phyloP scores from a whole-genome alignment of 495 filamentous ascomycete species.

The Ascodesmis nigricans region DNA sequence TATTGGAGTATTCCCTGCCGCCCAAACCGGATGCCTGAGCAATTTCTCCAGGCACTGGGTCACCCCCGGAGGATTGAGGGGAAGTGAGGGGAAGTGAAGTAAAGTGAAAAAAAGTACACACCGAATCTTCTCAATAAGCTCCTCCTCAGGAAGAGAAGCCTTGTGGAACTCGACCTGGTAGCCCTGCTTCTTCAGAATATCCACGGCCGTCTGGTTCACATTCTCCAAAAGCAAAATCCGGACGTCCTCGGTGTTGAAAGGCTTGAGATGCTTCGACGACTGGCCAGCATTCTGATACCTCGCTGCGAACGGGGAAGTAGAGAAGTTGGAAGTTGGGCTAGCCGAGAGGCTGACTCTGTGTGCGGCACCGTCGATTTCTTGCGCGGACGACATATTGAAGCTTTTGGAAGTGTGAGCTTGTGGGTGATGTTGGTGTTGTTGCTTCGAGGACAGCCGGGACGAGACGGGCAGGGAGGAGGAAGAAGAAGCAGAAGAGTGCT shows the following conservation, averaged over 20 bases:
- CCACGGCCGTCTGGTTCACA: constrained; percentile 70
- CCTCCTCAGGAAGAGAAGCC: constrained; percentile 68
- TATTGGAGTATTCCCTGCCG: too few relatives aligned
- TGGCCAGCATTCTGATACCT: neutral
- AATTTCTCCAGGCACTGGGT: too few relatives aligned
- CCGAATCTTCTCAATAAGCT: constrained; percentile 93
- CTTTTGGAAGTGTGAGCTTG: too few relatives aligned
- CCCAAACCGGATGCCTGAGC: too few relatives aligned
- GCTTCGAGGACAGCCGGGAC: too few relatives aligned
- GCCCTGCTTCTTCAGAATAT: constrained; percentile 62
- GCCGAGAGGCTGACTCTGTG: constrained; percentile 13
- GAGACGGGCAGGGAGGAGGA: too few relatives aligned
- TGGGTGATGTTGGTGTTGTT: too few relatives aligned
- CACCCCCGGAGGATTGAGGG: too few relatives aligned
- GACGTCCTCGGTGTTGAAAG: constrained; percentile 83
- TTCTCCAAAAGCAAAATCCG: constrained; percentile 94
- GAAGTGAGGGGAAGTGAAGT: too few relatives aligned
- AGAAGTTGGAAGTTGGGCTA: constrained; percentile 15
- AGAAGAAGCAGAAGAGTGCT: too few relatives aligned
- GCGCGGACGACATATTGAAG: constrained; percentile 11
- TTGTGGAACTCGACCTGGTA: constrained; percentile 92
- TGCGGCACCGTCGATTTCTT: constrained; percentile 15
- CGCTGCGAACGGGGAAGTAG: constrained; percentile 5
- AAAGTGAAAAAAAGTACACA: constrained; percentile 33
- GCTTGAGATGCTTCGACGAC: constrained; percentile 56